Conservation (phyloP, 106 monocot genomes). For the Apostasia ramifera region DNA sequence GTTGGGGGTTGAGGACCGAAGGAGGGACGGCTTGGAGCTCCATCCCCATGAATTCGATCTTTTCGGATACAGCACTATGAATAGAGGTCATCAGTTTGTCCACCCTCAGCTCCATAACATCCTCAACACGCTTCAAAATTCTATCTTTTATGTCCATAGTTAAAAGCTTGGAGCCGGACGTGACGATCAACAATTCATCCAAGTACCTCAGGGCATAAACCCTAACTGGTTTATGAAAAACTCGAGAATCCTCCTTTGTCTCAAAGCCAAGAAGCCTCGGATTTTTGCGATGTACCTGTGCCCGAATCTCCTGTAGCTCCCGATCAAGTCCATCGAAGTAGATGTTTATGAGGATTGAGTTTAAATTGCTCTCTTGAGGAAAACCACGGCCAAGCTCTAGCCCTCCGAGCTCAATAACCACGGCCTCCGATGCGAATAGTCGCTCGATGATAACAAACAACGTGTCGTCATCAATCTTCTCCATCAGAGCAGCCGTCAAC, state of each 20-base stretch:
- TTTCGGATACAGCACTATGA: slow-evolving; percentile 86
- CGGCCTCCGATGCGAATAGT: slow-evolving; percentile 33
- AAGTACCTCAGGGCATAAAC: slow-evolving; percentile 84
- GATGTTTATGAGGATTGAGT: slow-evolving; percentile 58
- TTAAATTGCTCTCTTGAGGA: slow-evolving; percentile 64
- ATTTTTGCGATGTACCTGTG: slow-evolving; percentile 43
- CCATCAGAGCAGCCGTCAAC: slow-evolving; percentile 24
- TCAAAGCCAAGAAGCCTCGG: slow-evolving; percentile 25
- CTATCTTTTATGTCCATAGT: slow-evolving; percentile 57
- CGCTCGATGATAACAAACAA: slow-evolving; percentile 32
- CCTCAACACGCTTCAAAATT: slow-evolving; percentile 51
- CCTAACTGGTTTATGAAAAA: slow-evolving; percentile 71
- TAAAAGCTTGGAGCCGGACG: slow-evolving; percentile 70
- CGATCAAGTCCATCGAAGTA: slow-evolving; percentile 74
- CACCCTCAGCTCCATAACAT: slow-evolving; percentile 46
- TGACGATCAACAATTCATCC: slow-evolving; percentile 77
- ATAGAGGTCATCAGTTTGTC: slow-evolving; percentile 51
- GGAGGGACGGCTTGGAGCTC: slow-evolving; percentile 84
- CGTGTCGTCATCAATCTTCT: slow-evolving; percentile 52
- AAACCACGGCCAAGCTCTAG: slow-evolving; percentile 51
- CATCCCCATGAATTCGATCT: slow-evolving; percentile 84
- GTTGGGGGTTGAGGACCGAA: slow-evolving; percentile 64
- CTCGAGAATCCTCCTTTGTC: slow-evolving; percentile 14
- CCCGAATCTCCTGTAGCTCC: slow-evolving; percentile 45
- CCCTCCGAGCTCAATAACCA: slow-evolving; percentile 66